Evolutionary conservation across 2,329 filamentous ascomycete species (phyloP).

Genomic region (Elsinoe batatas): DNA sequence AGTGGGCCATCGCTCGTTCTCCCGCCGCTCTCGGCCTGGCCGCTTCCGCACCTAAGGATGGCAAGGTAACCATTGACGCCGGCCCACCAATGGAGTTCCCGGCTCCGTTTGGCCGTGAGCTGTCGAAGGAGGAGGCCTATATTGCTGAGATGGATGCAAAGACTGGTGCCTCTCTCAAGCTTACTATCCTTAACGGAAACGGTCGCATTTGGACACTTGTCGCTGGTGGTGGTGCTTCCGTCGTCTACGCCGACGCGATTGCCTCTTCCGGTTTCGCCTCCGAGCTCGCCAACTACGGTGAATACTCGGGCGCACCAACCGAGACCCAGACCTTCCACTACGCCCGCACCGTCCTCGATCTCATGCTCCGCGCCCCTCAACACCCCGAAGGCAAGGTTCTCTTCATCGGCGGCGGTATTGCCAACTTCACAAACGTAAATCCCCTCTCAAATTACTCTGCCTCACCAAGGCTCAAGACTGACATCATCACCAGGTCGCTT

Average conservation of each 20-base stretch:
- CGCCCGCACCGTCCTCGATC: slow-evolving; percentile 88
- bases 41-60: slow-evolving; percentile 46
- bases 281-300: slow-evolving; percentile 98
- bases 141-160: slow-evolving; percentile 98
- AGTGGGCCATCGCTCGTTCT: slow-evolving; percentile 94
- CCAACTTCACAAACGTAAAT: slow-evolving; percentile 95
- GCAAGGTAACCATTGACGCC: slow-evolving; percentile 86
- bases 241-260: slow-evolving; percentile 98
- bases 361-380: slow-evolving; percentile 86
- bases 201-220: slow-evolving; percentile 98
- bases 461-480: background rate
- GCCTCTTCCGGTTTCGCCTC: slow-evolving; percentile 89
- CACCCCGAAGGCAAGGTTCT: slow-evolving; percentile 91
- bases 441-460: background rate
- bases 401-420: slow-evolving; percentile 99
- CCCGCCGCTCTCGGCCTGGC: slow-evolving; percentile 80
- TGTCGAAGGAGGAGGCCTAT: slow-evolving; percentile 98
- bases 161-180: slow-evolving; percentile 97
- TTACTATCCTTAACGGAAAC: slow-evolving; percentile 84
- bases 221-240: slow-evolving; percentile 97
- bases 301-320: slow-evolving; percentile 97
- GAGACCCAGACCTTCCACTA: slow-evolving; percentile 99
- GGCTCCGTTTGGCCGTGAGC: slow-evolving; percentile 94
- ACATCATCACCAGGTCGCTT: slow-evolving; percentile 50
- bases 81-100: slow-evolving; percentile 98